Percentiles rank a stretch among this genome's conserved stretches.
Conservation (phyloP, 2,329 filamentous ascomycete genomes). For the Colletotrichum euphorbiae region DNA sequence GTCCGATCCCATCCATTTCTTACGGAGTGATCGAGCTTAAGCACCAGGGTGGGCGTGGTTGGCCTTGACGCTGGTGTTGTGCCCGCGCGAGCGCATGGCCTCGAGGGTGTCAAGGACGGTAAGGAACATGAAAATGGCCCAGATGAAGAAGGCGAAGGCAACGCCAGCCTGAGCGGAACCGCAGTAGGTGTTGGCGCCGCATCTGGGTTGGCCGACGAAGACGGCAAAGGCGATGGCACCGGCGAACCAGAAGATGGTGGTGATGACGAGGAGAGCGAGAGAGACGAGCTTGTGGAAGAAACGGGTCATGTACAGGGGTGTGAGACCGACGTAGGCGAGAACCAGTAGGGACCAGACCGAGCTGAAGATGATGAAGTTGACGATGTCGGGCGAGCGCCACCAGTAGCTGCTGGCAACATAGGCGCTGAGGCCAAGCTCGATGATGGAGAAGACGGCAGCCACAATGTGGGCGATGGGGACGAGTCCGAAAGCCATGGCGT, state of each 20-base stretch:
- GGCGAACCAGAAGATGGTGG: conserved; percentile 90
- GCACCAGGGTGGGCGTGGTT: conserved; percentile 39
- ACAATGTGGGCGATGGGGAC: conserved; percentile 61
- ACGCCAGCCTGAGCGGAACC: conserved; percentile 70
- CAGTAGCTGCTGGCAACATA: conserved; percentile 69
- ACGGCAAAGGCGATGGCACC: conserved; percentile 84
- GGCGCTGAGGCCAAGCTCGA: conserved; percentile 79
- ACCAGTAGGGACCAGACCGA: conserved; percentile 80
- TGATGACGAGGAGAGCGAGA: conserved; percentile 75
- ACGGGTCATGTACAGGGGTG: conserved; percentile 71
- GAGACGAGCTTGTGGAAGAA: conserved; percentile 74
- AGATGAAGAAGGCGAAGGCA: conserved; percentile 75
- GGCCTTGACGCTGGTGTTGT: conserved; percentile 41
- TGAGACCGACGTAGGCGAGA: conserved; percentile 76
- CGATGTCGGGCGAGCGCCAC: conserved; percentile 59
- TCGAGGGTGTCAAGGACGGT: conserved; percentile 60
- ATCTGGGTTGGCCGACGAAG: conserved; percentile 65
- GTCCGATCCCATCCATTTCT: no score
- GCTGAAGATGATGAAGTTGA: conserved; percentile 85
- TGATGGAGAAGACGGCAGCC: conserved; percentile 76
- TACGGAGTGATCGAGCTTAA: neutral
- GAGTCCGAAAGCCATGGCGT: conserved; percentile 29
- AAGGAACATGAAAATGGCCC: conserved; percentile 62
- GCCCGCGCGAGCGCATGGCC: conserved; percentile 55
- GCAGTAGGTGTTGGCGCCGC: conserved; percentile 68